These are phyloP conservation scores for Pichia sporocuriosa DNA, from an alignment of 805 yeast species.

Conservation along the genomic window DNA sequence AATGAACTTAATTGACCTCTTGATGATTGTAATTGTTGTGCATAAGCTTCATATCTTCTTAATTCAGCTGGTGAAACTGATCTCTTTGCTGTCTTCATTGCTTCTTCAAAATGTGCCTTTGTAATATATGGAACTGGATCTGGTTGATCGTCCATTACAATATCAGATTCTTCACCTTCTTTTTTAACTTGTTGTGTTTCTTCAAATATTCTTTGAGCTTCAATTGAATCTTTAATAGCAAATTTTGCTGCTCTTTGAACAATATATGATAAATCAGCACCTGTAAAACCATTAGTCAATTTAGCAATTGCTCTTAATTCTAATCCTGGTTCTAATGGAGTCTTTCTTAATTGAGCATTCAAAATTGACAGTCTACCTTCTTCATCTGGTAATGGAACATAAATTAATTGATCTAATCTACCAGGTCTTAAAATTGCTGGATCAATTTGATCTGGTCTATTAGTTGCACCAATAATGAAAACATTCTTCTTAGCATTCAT, in stretches of 20 bases:
- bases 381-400: constrained; percentile 98
- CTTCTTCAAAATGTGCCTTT: constrained; percentile 93
- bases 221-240: constrained; percentile 96
- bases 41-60: constrained; percentile 97
- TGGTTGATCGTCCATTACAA: constrained; percentile 56
- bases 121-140: constrained; percentile 97
- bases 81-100: constrained; percentile 98
- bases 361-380: constrained; percentile 87
- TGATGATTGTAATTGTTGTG: constrained; percentile 91
- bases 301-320: constrained; percentile 84
- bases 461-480: constrained; percentile 98
- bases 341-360: constrained; percentile 93
- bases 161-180: constrained; percentile 35
- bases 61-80: constrained; percentile 95
- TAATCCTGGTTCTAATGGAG: constrained; percentile 97
- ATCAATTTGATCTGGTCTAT: constrained; percentile 98
- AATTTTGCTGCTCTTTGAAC: constrained; percentile 98
- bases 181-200: constrained; percentile 52
- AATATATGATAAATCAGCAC: constrained; percentile 96
- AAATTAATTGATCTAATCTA: constrained; percentile 95
- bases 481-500: constrained; percentile 99
- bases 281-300: constrained; percentile 95
- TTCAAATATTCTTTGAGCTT: constrained; percentile 54
- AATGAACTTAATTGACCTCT: constrained; percentile 93
- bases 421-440: constrained; percentile 99